Evolutionary conservation across 352 stramenopile species (phyloP).

Genomic region (Pythium biforme): DNA sequence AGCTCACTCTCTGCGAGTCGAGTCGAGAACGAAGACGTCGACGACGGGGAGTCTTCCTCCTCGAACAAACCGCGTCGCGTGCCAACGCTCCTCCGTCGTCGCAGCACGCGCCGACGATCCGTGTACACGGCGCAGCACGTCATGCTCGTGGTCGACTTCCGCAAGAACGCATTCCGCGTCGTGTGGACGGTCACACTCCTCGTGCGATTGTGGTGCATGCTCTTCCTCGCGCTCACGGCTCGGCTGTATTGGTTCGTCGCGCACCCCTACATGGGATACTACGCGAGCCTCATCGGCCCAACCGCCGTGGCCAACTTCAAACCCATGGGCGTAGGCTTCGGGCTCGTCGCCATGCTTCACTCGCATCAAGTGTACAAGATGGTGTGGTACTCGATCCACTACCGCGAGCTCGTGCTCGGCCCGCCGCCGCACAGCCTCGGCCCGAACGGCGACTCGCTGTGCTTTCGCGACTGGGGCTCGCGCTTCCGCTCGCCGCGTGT

Average conservation of each 20-base stretch:
- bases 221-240: constrained; percentile 14
- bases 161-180: not conserved
- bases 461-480: constrained; percentile 9
- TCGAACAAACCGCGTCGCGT: not conserved
- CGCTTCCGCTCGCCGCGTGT: constrained; percentile 6
- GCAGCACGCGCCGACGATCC: not conserved
- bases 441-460: constrained; percentile 1
- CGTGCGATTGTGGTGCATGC: constrained; percentile 5
- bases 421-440: constrained; percentile 4
- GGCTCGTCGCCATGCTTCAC: constrained; percentile 4
- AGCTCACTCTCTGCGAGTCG: not conserved
- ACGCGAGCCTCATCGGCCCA: constrained; percentile 23
- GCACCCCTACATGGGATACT: constrained; percentile 32
- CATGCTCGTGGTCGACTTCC: constrained; percentile 11
- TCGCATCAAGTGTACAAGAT: constrained; percentile 14
- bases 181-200: constrained; percentile 5
- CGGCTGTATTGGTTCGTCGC: constrained; percentile 28
- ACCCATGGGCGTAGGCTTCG: constrained; percentile 17
- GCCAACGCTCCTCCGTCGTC: not conserved
- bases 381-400: constrained; percentile 12
- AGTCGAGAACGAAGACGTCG: not conserved
- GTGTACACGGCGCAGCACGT: constrained; percentile 16
- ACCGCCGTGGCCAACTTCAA: constrained; percentile 10
- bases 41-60: not conserved
- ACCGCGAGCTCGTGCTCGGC: constrained; percentile 14